Evolutionary conservation across 1,284 basidiomycete species (phyloP).

Genomic region (Cutaneotrichosporon sp.): DNA sequence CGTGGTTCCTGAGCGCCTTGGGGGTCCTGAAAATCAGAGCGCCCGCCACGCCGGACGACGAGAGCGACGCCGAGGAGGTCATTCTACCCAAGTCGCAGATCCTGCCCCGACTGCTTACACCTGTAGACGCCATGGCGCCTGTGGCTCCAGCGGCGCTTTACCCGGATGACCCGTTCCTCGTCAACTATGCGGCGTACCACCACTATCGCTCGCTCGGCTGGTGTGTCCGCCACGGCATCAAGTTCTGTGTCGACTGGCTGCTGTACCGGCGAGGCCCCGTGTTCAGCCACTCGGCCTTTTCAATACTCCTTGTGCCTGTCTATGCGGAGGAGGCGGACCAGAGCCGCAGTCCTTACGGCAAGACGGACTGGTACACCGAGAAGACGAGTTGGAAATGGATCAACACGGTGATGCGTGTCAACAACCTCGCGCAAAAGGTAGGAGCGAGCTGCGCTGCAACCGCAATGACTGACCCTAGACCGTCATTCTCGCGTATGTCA

Average conservation of each 20-base stretch:
- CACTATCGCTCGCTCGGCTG: conserved; percentile 97
- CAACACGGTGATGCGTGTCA: conserved; percentile 93
- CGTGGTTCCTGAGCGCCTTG: conserved; percentile 85
- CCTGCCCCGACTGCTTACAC: conserved; percentile 28
- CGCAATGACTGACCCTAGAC: conserved; percentile 54
- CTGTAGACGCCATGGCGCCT: conserved; percentile 30
- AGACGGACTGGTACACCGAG: conserved; percentile 54
- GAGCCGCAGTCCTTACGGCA: conserved; percentile 55
- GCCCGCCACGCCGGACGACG: neutral
- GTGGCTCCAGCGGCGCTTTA: conserved; percentile 20
- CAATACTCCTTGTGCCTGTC: conserved; percentile 77
- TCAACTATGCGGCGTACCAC: conserved; percentile 87
- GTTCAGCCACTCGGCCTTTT: conserved; percentile 83
- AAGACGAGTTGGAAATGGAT: conserved; percentile 91
- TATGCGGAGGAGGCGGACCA: conserved; percentile 77
- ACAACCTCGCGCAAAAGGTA: conserved; percentile 94
- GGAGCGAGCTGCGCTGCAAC: conserved; percentile 6
- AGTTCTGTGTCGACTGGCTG: conserved; percentile 94
- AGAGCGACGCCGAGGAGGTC: conserved; percentile 11
- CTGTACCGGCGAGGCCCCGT: conserved; percentile 93
- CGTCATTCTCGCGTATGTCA: conserved; percentile 69
- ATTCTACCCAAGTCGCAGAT: conserved; percentile 51
- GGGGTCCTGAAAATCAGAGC: conserved; percentile 61
- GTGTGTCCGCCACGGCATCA: conserved; percentile 92
- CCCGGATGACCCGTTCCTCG: conserved; percentile 83